Percentiles rank a stretch among this genome's conserved stretches.
These are phyloP conservation scores for Sporothrix schenckii DNA, from an alignment of 2,329 filamentous ascomycete genomes.

Conservation along the genomic window DNA sequence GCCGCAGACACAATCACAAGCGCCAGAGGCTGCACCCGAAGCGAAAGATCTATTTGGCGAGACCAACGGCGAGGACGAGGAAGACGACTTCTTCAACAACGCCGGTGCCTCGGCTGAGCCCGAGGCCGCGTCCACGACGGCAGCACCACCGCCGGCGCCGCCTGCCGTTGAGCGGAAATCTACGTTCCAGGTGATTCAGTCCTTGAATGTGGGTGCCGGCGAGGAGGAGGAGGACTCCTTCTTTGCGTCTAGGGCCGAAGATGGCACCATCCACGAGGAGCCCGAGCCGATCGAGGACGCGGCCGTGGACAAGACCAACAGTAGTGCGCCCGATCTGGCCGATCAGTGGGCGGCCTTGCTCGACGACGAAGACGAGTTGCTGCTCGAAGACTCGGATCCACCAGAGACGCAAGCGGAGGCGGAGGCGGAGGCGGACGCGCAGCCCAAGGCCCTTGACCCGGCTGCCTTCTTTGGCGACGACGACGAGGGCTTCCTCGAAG, in stretches of 20 bases:
- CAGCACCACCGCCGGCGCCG: not conserved
- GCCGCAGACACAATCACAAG: too few species aligned
- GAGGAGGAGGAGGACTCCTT: slow-evolving; percentile 20
- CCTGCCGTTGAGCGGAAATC: slow-evolving; percentile 31
- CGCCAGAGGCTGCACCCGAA: not conserved
- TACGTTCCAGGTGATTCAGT: slow-evolving; percentile 60
- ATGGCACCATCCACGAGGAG: slow-evolving; percentile 28
- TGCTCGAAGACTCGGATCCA: slow-evolving; percentile 58
- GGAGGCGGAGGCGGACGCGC: too few species aligned
- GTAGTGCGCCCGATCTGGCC: slow-evolving; percentile 64
- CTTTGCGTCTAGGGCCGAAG: slow-evolving; percentile 35
- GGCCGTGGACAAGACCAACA: slow-evolving; percentile 33
- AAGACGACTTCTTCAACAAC: slow-evolving; percentile 66
- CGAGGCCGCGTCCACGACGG: slow-evolving; percentile 36
- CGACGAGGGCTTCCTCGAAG: slow-evolving; percentile 82
- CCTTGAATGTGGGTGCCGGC: slow-evolving; percentile 45
- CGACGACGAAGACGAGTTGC: slow-evolving; percentile 69
- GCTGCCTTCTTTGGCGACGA: slow-evolving; percentile 76
- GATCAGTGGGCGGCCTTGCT: slow-evolving; percentile 84
- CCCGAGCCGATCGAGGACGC: slow-evolving; percentile 22
- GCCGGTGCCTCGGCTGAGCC: slow-evolving; percentile 43
- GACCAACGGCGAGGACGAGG: slow-evolving; percentile 57
- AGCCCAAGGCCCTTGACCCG: slow-evolving; percentile 58
- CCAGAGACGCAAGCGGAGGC: not conserved
- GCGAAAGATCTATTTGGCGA: slow-evolving; percentile 46